Conservation (phyloP, 2,329 filamentous ascomycete genomes). For the Colletotrichum liaoningense region DNA sequence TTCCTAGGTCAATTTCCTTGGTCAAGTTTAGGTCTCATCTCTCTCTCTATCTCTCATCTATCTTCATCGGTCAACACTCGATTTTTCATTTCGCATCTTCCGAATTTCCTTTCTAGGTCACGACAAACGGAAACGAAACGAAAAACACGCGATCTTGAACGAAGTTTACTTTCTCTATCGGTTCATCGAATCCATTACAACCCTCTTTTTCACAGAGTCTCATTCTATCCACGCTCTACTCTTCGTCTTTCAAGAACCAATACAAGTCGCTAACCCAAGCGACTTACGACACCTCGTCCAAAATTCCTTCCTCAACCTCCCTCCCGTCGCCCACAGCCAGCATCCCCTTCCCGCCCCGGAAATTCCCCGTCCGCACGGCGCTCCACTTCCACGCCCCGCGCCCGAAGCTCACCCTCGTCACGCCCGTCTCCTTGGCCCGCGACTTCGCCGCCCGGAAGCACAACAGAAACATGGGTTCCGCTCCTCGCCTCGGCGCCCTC, state of each 20-base stretch:
- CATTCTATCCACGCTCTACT: neutral
- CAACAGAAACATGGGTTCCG: constrained; percentile 53
- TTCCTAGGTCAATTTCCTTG: constrained; percentile 39
- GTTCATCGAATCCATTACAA: neutral
- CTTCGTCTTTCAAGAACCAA: too few relatives aligned
- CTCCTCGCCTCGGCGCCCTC: constrained; percentile 74
- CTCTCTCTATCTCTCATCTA: constrained; percentile 34
- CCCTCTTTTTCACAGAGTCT: neutral
- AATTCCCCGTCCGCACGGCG: constrained; percentile 53
- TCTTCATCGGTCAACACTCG: constrained; percentile 22
- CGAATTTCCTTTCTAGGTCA: neutral
- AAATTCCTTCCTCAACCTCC: constrained; percentile 40
- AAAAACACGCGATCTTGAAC: neutral
- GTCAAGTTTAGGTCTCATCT: constrained; percentile 39
- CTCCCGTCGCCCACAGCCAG: constrained; percentile 21
- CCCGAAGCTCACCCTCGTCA: constrained; percentile 57
- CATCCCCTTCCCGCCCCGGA: constrained; percentile 55
- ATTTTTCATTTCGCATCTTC: constrained; percentile 23
- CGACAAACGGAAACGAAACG: neutral
- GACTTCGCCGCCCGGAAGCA: neutral
- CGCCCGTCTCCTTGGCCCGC: constrained; percentile 40
- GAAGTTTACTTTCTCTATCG: neutral
- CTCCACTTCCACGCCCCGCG: constrained; percentile 43
- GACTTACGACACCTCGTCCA: constrained; percentile 10
- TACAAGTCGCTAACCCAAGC: constrained; percentile 16